Percentiles rank a stretch among this genome's conserved stretches.
Evolutionary conservation across 257 asterid species (phyloP).

Genomic region (Nicotiana attenuata): DNA sequence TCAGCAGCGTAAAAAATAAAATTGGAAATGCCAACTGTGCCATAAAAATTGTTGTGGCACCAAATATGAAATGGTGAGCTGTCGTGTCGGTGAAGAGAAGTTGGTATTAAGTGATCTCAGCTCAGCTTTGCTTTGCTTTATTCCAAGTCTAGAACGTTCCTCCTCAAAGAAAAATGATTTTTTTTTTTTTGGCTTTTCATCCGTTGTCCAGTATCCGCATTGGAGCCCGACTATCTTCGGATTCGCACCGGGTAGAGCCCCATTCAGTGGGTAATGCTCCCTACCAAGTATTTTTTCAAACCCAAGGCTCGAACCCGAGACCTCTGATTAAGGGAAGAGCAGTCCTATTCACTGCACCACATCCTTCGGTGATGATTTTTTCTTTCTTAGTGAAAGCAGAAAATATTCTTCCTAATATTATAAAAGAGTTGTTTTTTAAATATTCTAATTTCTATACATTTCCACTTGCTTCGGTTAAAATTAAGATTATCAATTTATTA

Average conservation of each 20-base stretch:
- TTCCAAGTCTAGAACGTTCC: constrained; percentile 34
- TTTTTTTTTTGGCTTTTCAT: no score
- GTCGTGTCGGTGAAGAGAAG: constrained; percentile 22
- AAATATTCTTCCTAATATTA: neutral
- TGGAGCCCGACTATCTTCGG: no score
- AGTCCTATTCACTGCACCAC: no score
- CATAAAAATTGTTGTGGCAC: neutral
- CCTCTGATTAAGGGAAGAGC: no score
- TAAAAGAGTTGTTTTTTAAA: neutral
- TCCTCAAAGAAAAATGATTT: neutral
- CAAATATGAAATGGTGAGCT: neutral
- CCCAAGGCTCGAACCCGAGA: no score
- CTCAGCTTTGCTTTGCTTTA: constrained; percentile 28
- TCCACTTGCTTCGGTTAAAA: neutral
- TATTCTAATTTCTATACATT: neutral
- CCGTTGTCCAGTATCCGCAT: no score
- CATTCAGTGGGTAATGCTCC: no score
- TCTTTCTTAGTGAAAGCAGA: neutral
- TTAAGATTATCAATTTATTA: neutral
- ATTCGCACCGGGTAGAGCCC: no score
- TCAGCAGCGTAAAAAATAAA: no score
- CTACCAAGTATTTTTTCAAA: no score
- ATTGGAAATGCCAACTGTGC: no score
- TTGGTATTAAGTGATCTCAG: constrained; percentile 17
- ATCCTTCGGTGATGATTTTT: no score